Evolutionary conservation across 768 basidiomycete species (phyloP).

Genomic region (Mycena epipterygia): DNA sequence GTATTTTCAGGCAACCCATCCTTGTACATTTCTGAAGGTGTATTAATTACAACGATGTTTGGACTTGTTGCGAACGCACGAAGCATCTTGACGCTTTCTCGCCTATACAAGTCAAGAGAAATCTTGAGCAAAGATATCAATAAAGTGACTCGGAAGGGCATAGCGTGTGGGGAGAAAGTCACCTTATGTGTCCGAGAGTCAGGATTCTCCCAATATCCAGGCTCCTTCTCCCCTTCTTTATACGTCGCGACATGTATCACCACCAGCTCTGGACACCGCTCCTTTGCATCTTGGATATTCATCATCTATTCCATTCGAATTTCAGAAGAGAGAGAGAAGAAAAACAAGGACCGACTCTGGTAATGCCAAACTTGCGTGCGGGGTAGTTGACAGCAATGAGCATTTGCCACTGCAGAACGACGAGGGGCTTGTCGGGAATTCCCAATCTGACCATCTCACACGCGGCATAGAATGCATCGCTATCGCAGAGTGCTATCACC

Average conservation of each 20-base stretch:
- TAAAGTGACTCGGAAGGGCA: not conserved
- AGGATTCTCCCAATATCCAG: slow-evolving; percentile 93
- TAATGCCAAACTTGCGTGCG: slow-evolving; percentile 92
- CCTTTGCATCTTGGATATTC: slow-evolving; percentile 84
- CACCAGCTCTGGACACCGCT: slow-evolving; percentile 86
- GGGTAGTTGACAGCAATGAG: slow-evolving; percentile 97
- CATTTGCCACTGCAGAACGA: slow-evolving; percentile 90
- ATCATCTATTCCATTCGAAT: slow-evolving; percentile 64
- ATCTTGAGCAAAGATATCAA: slow-evolving; percentile 63
- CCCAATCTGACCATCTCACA: slow-evolving; percentile 90
- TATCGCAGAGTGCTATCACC: slow-evolving; percentile 91
- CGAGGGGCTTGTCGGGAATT: slow-evolving; percentile 75
- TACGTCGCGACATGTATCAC: slow-evolving; percentile 97
- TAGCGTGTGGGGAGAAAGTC: not conserved
- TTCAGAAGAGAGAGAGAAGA: not conserved
- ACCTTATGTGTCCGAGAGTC: slow-evolving; percentile 95
- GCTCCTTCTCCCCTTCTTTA: slow-evolving; percentile 87
- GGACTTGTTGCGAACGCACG: slow-evolving; percentile 18
- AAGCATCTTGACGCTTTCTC: slow-evolving; percentile 91
- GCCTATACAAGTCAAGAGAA: slow-evolving; percentile 92
- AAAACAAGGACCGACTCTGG: slow-evolving; percentile 56
- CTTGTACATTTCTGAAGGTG: slow-evolving; percentile 71
- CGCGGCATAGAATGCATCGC: slow-evolving; percentile 87
- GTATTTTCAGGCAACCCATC: slow-evolving; percentile 77
- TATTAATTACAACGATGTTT: not conserved